Percentiles rank a stretch among this genome's conserved stretches.
These are phyloP conservation scores for Gaertneriomyces sp. DNA, from an alignment of 192 early-diverging fungal species.

Conservation along the genomic window DNA sequence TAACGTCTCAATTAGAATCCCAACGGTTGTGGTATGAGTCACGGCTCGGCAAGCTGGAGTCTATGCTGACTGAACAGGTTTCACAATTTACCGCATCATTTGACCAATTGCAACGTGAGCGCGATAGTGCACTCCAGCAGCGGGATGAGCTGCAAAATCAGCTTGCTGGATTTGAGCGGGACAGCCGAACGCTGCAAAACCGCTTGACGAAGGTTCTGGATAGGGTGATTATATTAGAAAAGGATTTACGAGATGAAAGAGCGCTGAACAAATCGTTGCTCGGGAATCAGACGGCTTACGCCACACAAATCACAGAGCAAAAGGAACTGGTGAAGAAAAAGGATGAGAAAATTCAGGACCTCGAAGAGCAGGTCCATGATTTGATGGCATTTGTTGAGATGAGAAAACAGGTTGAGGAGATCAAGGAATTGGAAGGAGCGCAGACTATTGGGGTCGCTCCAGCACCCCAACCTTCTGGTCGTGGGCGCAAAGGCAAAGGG, in stretches of 20 bases:
- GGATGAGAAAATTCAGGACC: conserved; percentile 58
- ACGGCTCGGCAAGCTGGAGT: conserved; percentile 46
- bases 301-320: conserved; percentile 50
- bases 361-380: conserved; percentile 86
- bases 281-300: conserved; percentile 64
- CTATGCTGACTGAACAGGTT: conserved; percentile 5
- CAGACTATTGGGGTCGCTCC: conserved; percentile 20
- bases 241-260: conserved; percentile 68
- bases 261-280: conserved; percentile 54
- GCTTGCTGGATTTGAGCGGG: conserved; percentile 31
- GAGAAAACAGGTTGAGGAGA: conserved; percentile 56
- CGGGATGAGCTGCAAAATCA: conserved; percentile 11
- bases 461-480: conserved; percentile 1
- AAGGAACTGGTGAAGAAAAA: conserved; percentile 55
- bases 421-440: conserved; percentile 14
- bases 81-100: neutral
- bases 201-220: conserved; percentile 59
- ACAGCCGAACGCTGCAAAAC: conserved; percentile 52
- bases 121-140: neutral
- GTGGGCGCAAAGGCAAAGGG: conserved; percentile 15
- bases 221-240: conserved; percentile 50
- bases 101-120: conserved; percentile 9
- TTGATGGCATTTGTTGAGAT: conserved; percentile 85
- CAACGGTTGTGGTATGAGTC: conserved; percentile 84
- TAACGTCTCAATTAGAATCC: conserved; percentile 82